phyloP scores from a whole-genome alignment of 257 asterid genomes.

The Leptodermis oblonga region DNA sequence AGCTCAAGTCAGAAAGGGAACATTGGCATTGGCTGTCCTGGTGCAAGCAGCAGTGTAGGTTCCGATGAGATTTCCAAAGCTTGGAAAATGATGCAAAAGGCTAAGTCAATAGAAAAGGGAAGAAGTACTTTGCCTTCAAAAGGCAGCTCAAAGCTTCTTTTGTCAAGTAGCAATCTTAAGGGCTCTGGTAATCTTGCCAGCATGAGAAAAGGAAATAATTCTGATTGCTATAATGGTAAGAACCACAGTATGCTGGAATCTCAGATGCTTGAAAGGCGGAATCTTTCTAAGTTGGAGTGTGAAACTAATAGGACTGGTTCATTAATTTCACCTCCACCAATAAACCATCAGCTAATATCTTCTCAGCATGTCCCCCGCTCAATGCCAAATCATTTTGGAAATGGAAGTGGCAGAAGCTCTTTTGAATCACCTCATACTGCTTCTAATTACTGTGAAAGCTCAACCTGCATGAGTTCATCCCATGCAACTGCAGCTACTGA shows the following conservation, averaged over 20 bases:
- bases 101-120: conserved; percentile 37
- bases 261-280: conserved; percentile 23
- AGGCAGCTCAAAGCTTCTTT: conserved; percentile 17
- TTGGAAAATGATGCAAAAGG: conserved; percentile 66
- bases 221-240: conserved; percentile 10
- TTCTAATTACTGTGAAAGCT: conserved; percentile 2
- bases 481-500: conserved; percentile 19
- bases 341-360: conserved; percentile 15
- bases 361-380: conserved; percentile 19
- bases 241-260: conserved; percentile 15
- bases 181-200: conserved; percentile 17
- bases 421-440: not conserved
- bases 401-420: conserved; percentile 10
- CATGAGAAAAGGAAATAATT: conserved; percentile 15
- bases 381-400: conserved; percentile 7
- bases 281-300: conserved; percentile 3
- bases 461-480: conserved; percentile 24
- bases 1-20: conserved; percentile 24
- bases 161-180: conserved; percentile 19
- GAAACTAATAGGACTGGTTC: conserved; percentile 9
- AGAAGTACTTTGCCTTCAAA: conserved; percentile 23
- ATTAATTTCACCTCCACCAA: conserved; percentile 13
- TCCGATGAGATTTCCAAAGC: conserved; percentile 48
- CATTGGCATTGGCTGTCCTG: conserved; percentile 28
- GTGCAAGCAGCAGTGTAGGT: conserved; percentile 13